These are phyloP conservation scores for Sporobolus alterniflorus DNA, from an alignment of 202 grass and related monocot species.

Conservation along the genomic window DNA sequence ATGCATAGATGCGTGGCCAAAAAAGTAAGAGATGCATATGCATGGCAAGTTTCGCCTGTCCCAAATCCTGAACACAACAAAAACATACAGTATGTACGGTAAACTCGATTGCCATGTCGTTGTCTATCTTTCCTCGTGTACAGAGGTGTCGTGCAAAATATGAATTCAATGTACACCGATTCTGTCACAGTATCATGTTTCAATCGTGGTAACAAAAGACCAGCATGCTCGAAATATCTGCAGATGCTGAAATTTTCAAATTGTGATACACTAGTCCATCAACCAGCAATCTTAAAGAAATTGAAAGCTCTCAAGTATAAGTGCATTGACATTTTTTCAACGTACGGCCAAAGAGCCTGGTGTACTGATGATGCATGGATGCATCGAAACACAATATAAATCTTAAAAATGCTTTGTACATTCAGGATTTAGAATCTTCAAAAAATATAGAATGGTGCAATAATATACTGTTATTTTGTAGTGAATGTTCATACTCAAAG, in stretches of 20 bases:
- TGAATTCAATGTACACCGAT: slow-evolving; percentile 21
- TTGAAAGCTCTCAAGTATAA: too few species aligned
- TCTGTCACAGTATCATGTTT: neutral
- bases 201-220: neutral
- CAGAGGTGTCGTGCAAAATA: neutral
- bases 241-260: neutral
- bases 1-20: neutral
- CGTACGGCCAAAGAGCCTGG: too few species aligned
- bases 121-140: slow-evolving; percentile 15
- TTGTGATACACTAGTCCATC: too few species aligned
- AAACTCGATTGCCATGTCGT: neutral
- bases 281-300: too few species aligned
- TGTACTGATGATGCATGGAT: too few species aligned
- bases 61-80: neutral
- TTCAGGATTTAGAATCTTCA: too few species aligned
- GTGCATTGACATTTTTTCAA: too few species aligned
- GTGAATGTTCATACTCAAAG: too few species aligned
- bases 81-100: neutral
- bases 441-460: too few species aligned
- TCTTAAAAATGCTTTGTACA: too few species aligned
- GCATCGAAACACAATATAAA: too few species aligned
- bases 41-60: neutral
- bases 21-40: neutral
- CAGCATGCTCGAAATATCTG: neutral
- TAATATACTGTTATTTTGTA: too few species aligned